Percentiles rank a stretch among this genome's conserved stretches.
These are phyloP conservation scores for Laguncularia racemosa DNA, from an alignment of 345 rosid genomes.

Conservation along the genomic window DNA sequence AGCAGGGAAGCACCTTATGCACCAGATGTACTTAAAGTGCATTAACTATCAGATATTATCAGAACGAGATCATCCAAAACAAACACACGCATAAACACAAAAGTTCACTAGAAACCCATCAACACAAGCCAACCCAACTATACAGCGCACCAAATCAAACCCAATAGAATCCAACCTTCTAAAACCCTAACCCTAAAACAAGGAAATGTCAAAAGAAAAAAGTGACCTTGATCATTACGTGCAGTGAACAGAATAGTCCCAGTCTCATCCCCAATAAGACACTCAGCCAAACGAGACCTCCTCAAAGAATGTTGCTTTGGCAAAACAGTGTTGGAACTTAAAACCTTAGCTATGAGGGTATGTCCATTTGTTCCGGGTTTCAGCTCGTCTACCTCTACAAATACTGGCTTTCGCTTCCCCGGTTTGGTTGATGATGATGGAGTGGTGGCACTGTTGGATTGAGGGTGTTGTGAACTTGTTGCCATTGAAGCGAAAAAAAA, in stretches of 20 bases:
- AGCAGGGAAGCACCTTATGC: too few relatives aligned
- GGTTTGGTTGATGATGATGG: slow-evolving; percentile 9
- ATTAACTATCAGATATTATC: too few relatives aligned
- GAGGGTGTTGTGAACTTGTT: too few relatives aligned
- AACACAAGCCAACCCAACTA: neutral
- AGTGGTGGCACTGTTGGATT: too few relatives aligned
- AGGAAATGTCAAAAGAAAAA: neutral
- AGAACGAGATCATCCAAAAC: too few relatives aligned
- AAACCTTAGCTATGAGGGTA: slow-evolving; percentile 29
- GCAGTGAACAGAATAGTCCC: slow-evolving; percentile 34
- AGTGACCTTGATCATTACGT: slow-evolving; percentile 33
- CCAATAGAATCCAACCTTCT: neutral
- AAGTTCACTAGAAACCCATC: slow-evolving; percentile 3
- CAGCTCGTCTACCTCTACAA: slow-evolving; percentile 37
- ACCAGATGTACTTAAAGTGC: too few relatives aligned
- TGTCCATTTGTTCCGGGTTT: slow-evolving; percentile 39
- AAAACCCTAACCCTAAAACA: too few relatives aligned
- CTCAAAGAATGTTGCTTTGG: slow-evolving; percentile 29
- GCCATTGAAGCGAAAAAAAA: too few relatives aligned
- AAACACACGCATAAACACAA: too few relatives aligned
- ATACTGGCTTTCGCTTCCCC: slow-evolving; percentile 35
- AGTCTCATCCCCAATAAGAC: slow-evolving; percentile 44
- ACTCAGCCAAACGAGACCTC: slow-evolving; percentile 32
- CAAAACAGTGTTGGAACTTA: slow-evolving; percentile 20
- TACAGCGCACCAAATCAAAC: neutral